Percentiles rank a stretch among this genome's conserved stretches.
These are phyloP conservation scores for Mycena capillaripes DNA, from an alignment of 768 basidiomycete genomes.

Conservation along the genomic window DNA sequence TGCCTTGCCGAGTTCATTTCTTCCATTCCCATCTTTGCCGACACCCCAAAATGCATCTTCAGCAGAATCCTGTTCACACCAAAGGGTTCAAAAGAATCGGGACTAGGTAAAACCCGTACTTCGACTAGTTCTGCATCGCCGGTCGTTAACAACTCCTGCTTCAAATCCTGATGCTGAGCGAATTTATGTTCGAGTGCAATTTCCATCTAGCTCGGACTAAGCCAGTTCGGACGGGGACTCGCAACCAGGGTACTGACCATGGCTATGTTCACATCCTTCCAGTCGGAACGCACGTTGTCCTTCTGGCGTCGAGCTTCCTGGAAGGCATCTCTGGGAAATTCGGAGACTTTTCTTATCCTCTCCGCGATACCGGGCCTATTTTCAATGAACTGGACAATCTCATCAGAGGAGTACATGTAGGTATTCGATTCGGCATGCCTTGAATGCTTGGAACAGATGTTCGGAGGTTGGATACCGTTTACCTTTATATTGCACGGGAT, in stretches of 20 bases:
- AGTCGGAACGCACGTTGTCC: background rate
- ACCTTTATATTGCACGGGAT: constrained; percentile 54
- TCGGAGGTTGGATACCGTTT: constrained; percentile 61
- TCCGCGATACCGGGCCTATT: background rate
- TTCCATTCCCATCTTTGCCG: constrained; percentile 73
- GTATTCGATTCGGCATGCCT: no score
- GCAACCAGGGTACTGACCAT: no score
- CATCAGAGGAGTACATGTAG: no score
- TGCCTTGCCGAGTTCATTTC: constrained; percentile 81
- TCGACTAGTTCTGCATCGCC: constrained; percentile 78
- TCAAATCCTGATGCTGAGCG: constrained; percentile 72
- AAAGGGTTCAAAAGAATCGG: background rate
- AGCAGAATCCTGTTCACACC: constrained; percentile 73
- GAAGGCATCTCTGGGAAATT: background rate
- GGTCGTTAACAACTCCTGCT: constrained; percentile 70
- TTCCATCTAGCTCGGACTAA: constrained; percentile 66
- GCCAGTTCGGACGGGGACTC: no score
- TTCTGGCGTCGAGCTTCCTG: background rate
- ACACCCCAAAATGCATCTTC: constrained; percentile 84
- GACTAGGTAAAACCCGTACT: constrained; percentile 48
- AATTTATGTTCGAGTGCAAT: constrained; percentile 75
- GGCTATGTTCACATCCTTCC: background rate
- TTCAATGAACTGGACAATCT: constrained; percentile 3
- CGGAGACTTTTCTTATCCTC: background rate
- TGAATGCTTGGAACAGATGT: constrained; percentile 63